phyloP scores from a whole-genome alignment of 2,329 filamentous ascomycete species.

The Didymella lethalis region DNA sequence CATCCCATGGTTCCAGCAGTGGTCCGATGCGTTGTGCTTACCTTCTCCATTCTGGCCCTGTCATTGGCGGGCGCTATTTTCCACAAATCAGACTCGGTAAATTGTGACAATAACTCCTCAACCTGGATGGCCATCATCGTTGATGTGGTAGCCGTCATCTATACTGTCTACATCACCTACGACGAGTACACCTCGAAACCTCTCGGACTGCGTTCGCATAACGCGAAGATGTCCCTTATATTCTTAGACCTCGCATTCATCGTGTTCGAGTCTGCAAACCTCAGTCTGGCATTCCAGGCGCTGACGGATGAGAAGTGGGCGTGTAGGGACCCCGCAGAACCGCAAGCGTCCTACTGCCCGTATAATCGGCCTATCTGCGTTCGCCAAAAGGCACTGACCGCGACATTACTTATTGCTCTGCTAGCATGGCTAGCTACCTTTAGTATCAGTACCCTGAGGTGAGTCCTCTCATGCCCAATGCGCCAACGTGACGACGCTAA shows the following conservation, averaged over 20 bases:
- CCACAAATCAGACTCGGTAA: slow-evolving; percentile 52
- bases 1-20: slow-evolving; percentile 86
- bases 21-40: slow-evolving; percentile 82
- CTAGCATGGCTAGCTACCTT: slow-evolving; percentile 93
- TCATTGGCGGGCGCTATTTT: slow-evolving; percentile 80
- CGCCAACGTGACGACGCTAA: slow-evolving; percentile 19
- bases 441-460: slow-evolving; percentile 70
- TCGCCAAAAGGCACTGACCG: slow-evolving; percentile 75
- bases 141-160: slow-evolving; percentile 86
- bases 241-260: slow-evolving; percentile 95
- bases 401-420: slow-evolving; percentile 80
- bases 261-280: slow-evolving; percentile 93
- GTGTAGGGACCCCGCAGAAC: slow-evolving; percentile 44
- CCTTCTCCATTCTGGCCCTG: slow-evolving; percentile 82
- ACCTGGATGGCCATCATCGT: slow-evolving; percentile 89
- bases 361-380: slow-evolving; percentile 61
- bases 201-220: slow-evolving; percentile 81
- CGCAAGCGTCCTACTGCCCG: slow-evolving; percentile 24
- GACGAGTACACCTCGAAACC: slow-evolving; percentile 97
- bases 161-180: slow-evolving; percentile 91
- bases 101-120: slow-evolving; percentile 63
- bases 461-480: slow-evolving; percentile 7
- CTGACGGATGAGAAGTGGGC: slow-evolving; percentile 69
- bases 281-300: slow-evolving; percentile 87
- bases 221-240: slow-evolving; percentile 87